phyloP scores from a whole-genome alignment of 78 protist genomes.

The Protostelium mycophagum region DNA sequence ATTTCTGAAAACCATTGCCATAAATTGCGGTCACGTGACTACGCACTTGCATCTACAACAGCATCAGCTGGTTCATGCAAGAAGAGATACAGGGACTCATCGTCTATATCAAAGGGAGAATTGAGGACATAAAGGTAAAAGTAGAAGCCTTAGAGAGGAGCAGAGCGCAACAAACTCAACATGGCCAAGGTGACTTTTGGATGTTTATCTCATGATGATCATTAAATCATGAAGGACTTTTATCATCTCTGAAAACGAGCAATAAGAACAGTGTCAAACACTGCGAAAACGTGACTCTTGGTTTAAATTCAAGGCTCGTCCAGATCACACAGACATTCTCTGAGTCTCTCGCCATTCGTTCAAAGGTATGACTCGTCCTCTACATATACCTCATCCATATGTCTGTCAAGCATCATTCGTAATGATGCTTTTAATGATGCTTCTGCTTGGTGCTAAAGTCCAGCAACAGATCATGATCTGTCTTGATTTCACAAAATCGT shows the following conservation, averaged over 20 bases:
- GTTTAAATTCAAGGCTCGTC: neutral
- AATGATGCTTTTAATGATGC: too few relatives aligned
- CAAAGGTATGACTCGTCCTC: neutral
- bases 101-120: neutral
- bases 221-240: neutral
- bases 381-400: neutral
- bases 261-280: neutral
- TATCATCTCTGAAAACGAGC: neutral
- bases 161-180: neutral
- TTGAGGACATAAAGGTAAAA: neutral
- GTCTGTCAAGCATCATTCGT: too few relatives aligned
- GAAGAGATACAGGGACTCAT: neutral
- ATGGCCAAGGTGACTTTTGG: neutral
- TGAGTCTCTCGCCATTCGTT: neutral
- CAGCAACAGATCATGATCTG: too few relatives aligned
- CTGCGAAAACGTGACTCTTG: neutral
- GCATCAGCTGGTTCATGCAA: too few relatives aligned
- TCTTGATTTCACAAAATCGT: too few relatives aligned
- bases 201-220: neutral
- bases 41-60: too few relatives aligned
- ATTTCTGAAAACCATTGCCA: too few relatives aligned
- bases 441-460: too few relatives aligned
- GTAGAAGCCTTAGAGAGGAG: neutral
- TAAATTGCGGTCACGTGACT: too few relatives aligned
- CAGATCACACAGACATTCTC: neutral